Percentiles rank a stretch among this genome's conserved stretches.
These are phyloP conservation scores for Tricholoma saponaceum DNA, from an alignment of 768 basidiomycete species.

Conservation along the genomic window DNA sequence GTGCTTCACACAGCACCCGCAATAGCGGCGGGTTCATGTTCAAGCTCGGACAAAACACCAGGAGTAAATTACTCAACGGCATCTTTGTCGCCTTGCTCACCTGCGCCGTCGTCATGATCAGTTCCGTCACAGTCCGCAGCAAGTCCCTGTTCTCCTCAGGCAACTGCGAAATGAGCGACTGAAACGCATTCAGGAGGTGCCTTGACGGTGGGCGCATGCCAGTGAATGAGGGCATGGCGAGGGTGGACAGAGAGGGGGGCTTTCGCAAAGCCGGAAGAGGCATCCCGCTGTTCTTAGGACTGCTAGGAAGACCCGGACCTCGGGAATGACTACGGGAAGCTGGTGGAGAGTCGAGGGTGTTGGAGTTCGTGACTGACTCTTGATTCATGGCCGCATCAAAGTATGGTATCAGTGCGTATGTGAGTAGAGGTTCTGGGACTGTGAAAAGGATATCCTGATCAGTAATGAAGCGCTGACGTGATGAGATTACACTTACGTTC, in stretches of 20 bases:
- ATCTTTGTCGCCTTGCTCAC: slow-evolving; percentile 79
- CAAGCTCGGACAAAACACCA: slow-evolving; percentile 86
- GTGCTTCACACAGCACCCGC: slow-evolving; percentile 67
- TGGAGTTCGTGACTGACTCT: slow-evolving; percentile 40
- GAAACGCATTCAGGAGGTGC: slow-evolving; percentile 52
- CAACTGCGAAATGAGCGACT: slow-evolving; percentile 59
- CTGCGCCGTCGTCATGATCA: slow-evolving; percentile 72
- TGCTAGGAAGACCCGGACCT: slow-evolving; percentile 14
- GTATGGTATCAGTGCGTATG: slow-evolving; percentile 59
- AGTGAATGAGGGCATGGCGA: slow-evolving; percentile 67
- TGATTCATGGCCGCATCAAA: slow-evolving; percentile 76
- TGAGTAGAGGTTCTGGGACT: slow-evolving; percentile 90
- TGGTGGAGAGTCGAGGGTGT: slow-evolving; percentile 9
- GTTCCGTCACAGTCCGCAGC: slow-evolving; percentile 74
- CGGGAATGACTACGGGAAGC: slow-evolving; percentile 12
- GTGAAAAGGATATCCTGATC: slow-evolving; percentile 5
- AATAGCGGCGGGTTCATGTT: slow-evolving; percentile 74
- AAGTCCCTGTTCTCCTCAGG: slow-evolving; percentile 82
- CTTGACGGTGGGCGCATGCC: slow-evolving; percentile 60
- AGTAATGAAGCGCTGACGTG: slow-evolving; percentile 2
- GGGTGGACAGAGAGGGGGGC: slow-evolving; percentile 75
- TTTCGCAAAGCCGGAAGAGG: slow-evolving; percentile 49
- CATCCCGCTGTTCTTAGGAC: slow-evolving; percentile 24
- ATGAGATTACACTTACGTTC: slow-evolving; percentile 61
- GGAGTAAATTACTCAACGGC: slow-evolving; percentile 84